phyloP scores from a whole-genome alignment of 768 basidiomycete genomes.

The Amanita rimosa region DNA sequence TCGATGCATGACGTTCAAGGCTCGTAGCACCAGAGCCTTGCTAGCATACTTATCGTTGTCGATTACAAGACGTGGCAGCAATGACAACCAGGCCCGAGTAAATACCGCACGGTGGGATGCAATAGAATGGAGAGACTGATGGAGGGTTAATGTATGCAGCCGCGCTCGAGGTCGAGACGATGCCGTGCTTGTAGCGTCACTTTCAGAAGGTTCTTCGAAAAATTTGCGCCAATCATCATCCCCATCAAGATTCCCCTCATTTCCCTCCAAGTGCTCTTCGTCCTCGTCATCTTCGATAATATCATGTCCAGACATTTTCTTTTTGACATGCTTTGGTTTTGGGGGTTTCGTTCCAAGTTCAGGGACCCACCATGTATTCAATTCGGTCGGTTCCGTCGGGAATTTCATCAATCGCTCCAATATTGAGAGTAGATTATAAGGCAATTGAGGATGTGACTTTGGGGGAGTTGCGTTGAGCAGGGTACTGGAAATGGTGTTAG shows the following conservation, averaged over 20 bases:
- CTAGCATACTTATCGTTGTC: conserved; percentile 22
- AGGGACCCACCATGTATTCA: conserved; percentile 73
- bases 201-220: conserved; percentile 42
- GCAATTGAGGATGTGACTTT: conserved; percentile 25
- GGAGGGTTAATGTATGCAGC: conserved; percentile 54
- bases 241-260: conserved; percentile 22
- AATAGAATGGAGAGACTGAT: conserved; percentile 69
- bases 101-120: conserved; percentile 74
- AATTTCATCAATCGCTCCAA: conserved; percentile 63
- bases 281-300: conserved; percentile 24
- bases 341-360: conserved; percentile 51
- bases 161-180: conserved; percentile 30
- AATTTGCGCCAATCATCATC: conserved; percentile 76
- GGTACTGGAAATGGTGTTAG: conserved; percentile 15
- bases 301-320: conserved; percentile 17
- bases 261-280: conserved; percentile 18
- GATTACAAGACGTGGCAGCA: conserved; percentile 49
- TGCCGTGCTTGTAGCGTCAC: conserved; percentile 18
- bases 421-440: conserved; percentile 42
- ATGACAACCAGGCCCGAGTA: conserved; percentile 66
- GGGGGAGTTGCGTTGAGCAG: conserved; percentile 19
- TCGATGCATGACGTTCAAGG: conserved; percentile 70
- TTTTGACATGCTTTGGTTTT: conserved; percentile 32
- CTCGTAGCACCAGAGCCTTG: conserved; percentile 37
- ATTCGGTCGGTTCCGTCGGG: conserved; percentile 55